phyloP scores from a whole-genome alignment of 2,329 filamentous ascomycete genomes.

The Anthostomella pinea region DNA sequence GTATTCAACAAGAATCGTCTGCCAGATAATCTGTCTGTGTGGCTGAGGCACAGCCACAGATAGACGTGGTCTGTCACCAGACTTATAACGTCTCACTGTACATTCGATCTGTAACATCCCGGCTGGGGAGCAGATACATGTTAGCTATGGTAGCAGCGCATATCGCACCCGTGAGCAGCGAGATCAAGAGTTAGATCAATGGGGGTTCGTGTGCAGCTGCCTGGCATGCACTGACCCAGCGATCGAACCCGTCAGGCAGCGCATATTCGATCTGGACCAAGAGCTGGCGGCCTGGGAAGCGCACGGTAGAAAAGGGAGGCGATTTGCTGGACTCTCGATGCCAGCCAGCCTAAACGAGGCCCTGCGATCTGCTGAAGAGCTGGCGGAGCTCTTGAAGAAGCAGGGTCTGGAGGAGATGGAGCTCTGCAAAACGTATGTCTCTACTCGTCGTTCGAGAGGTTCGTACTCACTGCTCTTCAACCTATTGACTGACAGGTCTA shows the following conservation, averaged over 20 bases:
- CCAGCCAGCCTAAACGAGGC: constrained; percentile 4
- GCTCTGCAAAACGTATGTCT: constrained; percentile 13
- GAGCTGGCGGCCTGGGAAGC: constrained; percentile 13
- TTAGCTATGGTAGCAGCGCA: constrained; percentile 17
- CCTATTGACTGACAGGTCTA: constrained; percentile 5
- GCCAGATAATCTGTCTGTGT: no score
- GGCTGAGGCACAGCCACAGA: no score
- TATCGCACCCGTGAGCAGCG: constrained; percentile 15
- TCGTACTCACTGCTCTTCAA: neutral
- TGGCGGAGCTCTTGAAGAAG: constrained; percentile 8
- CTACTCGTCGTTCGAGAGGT: neutral
- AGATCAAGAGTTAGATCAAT: constrained; percentile 4
- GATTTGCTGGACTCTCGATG: neutral
- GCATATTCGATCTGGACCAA: constrained; percentile 15
- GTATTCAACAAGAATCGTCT: no score
- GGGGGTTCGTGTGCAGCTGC: constrained; percentile 18
- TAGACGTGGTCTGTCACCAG: no score
- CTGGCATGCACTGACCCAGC: constrained; percentile 13
- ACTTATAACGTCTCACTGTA: constrained; percentile 20
- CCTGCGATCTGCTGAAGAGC: constrained; percentile 11
- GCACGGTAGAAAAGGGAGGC: neutral
- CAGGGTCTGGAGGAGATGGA: constrained; percentile 12
- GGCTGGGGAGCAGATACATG: constrained; percentile 22
- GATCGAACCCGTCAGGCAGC: constrained; percentile 8
- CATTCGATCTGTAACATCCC: constrained; percentile 23